Conservation (phyloP, 768 basidiomycete genomes). For the Lentinula boryana region DNA sequence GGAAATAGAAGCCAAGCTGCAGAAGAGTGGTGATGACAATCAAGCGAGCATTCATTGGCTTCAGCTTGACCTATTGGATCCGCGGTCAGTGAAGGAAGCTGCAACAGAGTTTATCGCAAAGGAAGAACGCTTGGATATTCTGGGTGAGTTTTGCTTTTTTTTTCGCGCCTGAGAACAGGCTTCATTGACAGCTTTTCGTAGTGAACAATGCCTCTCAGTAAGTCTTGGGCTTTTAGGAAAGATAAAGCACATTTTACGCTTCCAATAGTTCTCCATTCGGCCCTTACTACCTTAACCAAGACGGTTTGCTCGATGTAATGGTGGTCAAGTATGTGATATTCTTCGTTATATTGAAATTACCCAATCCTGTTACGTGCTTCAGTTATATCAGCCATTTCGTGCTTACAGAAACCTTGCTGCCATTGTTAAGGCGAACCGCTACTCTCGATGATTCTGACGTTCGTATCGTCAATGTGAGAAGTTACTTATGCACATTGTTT, state of each 20-base stretch:
- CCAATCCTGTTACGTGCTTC: not conserved
- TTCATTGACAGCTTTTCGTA: no score
- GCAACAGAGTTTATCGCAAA: constrained; percentile 30
- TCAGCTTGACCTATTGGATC: constrained; percentile 29
- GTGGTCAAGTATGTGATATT: constrained; percentile 28
- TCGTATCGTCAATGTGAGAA: constrained; percentile 24
- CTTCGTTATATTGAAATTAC: no score
- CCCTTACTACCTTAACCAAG: not conserved
- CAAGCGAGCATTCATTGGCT: constrained; percentile 28
- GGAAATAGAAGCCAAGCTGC: constrained; percentile 15
- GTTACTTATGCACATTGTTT: constrained; percentile 43
- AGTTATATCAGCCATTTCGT: constrained; percentile 52
- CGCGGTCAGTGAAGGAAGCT: constrained; percentile 8
- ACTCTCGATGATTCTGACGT: constrained; percentile 41
- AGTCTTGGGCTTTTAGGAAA: no score
- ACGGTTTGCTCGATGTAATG: constrained; percentile 22
- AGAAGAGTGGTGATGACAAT: constrained; percentile 3
- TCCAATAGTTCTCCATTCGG: no score
- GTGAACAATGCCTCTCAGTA: not conserved
- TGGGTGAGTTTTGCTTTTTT: constrained; percentile 22
- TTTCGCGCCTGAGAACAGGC: no score
- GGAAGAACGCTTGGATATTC: constrained; percentile 37
- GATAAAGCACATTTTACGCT: no score
- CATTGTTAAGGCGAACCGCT: constrained; percentile 46
- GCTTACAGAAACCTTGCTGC: constrained; percentile 48